Evolutionary conservation across 2,329 filamentous ascomycete species (phyloP), one percentile per base, ranked within the genome.

Genomic region (Cyanodermella asteris): DNA sequence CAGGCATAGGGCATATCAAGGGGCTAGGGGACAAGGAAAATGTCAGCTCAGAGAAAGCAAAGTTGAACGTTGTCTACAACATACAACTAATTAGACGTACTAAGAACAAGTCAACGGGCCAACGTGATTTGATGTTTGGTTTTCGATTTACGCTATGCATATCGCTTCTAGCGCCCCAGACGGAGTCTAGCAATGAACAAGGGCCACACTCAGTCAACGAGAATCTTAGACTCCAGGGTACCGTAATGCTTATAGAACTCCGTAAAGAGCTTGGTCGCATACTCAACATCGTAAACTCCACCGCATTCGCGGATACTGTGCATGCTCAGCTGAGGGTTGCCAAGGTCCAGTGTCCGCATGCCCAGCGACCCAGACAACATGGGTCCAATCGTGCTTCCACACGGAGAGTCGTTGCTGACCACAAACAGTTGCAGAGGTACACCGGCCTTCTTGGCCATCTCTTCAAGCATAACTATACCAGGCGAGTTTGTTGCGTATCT

Each of bases 401-500:
- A 97, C 26, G 75, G 69, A 4, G 75, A 87, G 47, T 97, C 87
- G 49, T 97, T 97, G 42, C 82, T 68, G 23, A 94, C 84, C 20
- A 97, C 87, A 41, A 94, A 94, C 19, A 94, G 57, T 55, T 97
- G 87, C 27, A 97, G 61, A 9, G 87, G 87, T 12, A 94, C 81
- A 13, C 68, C 70, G 47, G 51, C 29, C 22, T 41, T 38, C 7
- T 60, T 56, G 2, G 87, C 87, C 20, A 74, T 71, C 54, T 94
- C 82, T 49, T 93, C 77, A 7, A 97, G 49, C 17, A 97, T 59
- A 6, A 91, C 84, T 37, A 94, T 91, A 18, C 87, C 87, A 2
- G 87, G 87, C 0, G 80, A 78, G 56, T 93, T 94, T 27, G 87
- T 97, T 16, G 84, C 81, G 51, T 97, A 97, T 33, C 82, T 73